phyloP scores from a whole-genome alignment of 2,329 filamentous ascomycete species.

The Thelonectria discophora region DNA sequence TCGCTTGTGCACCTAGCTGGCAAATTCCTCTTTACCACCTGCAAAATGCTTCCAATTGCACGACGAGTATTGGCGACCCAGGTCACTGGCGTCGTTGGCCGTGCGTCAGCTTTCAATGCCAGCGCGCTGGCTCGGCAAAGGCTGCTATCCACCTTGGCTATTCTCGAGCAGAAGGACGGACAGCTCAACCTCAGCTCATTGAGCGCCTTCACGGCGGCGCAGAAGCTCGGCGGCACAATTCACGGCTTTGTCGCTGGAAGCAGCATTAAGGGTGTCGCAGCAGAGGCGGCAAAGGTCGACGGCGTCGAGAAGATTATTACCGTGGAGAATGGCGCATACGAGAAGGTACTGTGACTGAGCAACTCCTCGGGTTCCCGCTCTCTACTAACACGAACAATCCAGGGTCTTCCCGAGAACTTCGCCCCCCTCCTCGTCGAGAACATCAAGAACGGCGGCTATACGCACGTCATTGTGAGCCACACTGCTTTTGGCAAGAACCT shows the following conservation, averaged over 20 bases:
- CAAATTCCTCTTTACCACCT: constrained; percentile 23
- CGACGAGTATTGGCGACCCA: constrained; percentile 42
- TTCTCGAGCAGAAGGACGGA: constrained; percentile 92
- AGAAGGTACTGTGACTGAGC: constrained; percentile 70
- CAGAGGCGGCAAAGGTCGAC: constrained; percentile 86
- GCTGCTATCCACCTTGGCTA: constrained; percentile 85
- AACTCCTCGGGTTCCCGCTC: neutral
- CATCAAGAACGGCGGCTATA: constrained; percentile 94
- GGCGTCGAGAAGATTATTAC: constrained; percentile 92
- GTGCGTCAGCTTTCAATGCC: constrained; percentile 36
- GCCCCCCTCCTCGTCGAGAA: constrained; percentile 95
- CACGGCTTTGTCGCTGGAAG: constrained; percentile 88
- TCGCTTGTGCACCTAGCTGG: constrained; percentile 27
- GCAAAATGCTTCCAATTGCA: constrained; percentile 46
- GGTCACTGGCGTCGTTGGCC: constrained; percentile 41
- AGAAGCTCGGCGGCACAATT: constrained; percentile 84
- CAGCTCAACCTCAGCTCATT: constrained; percentile 85
- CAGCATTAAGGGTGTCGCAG: constrained; percentile 77
- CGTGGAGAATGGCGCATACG: constrained; percentile 89
- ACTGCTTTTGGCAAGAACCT: constrained; percentile 97
- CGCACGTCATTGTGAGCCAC: constrained; percentile 89
- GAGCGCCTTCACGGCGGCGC: constrained; percentile 84
- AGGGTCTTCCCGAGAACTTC: constrained; percentile 93
- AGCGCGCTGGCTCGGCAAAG: constrained; percentile 49
- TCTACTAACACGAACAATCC: constrained; percentile 28